Base-by-base conservation (phyloP, 352 stramenopile genomes). In the Achlya hypogyna region DNA sequence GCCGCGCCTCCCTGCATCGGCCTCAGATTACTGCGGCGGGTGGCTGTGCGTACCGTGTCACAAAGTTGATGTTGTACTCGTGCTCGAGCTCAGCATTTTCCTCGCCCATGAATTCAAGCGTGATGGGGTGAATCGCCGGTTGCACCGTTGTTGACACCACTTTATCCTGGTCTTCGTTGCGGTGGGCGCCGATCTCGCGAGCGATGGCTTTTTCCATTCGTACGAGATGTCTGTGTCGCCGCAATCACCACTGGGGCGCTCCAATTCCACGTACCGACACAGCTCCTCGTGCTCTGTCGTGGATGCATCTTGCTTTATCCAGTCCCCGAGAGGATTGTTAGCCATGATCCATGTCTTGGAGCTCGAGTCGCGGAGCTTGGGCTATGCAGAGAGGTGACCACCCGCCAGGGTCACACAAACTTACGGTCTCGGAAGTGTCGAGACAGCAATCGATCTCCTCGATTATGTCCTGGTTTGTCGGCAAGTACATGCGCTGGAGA, bases 101-200 rank as follows among this genome's bases (percentile, higher is more conserved):
- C 47, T 94, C 85, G 1, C 85, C 85, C 83, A 92, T 92, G 32
- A 94, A 94, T 43, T 91, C 83, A 0, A 92, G 65, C 0, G 85
- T 91, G 16, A 94, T 72, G 0, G 85, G 85, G 29, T 92, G 85
- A 0, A 94, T 25, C 10, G 47, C 20, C 4, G 51, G 82, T 40
- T 92, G 83, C 8, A 88, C 75, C 18, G 29, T 45, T 8, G 60
- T 34, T 18, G 60, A 58, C 31, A 67, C 59, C 29, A 49, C 51
- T 23, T 58, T 35, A 18, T 67, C 60, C 40, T 58, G 51, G 28
- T 58, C 40, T 35, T 67, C 60, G 40, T 58, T 49, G 12, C 60
- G 60, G 23, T 67, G 60, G 51, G 51, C 60, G 40, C 60, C 60
- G 23, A 67, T 49, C 32, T 67, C 60, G 1, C 60, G 29, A 6